phyloP scores from a whole-genome alignment of 208 protist species.

The Polymyxa betae region DNA sequence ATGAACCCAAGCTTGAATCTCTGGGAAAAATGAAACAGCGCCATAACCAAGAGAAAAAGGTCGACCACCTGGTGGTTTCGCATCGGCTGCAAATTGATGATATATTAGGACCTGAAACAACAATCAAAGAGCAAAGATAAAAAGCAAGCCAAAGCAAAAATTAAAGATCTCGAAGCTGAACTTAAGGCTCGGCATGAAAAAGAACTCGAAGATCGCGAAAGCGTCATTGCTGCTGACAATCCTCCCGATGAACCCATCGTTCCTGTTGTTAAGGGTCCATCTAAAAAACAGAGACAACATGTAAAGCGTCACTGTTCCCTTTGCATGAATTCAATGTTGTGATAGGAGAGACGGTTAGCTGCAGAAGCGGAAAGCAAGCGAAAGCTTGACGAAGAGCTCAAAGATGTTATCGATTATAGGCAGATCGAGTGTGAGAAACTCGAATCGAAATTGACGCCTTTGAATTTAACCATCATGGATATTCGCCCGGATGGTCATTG shows the following conservation, averaged over 20 bases:
- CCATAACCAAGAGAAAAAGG: too few species aligned
- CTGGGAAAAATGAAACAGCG: too few species aligned
- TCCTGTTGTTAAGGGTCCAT: background rate
- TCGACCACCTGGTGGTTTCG: too few species aligned
- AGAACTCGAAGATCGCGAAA: background rate
- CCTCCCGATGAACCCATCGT: background rate
- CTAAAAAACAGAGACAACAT: background rate
- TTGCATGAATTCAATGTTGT: background rate
- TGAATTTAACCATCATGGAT: background rate
- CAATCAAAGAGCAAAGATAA: too few species aligned
- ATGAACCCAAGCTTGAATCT: too few species aligned
- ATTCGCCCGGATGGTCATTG: background rate
- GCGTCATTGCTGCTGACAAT: background rate
- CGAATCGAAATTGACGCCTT: background rate
- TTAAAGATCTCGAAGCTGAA: slow-evolving; percentile 3
- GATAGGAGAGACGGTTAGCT: background rate
- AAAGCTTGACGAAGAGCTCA: background rate
- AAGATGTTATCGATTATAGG: background rate
- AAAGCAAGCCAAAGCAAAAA: background rate
- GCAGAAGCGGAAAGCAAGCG: background rate
- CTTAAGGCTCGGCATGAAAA: background rate
- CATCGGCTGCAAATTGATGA: too few species aligned
- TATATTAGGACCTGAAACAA: too few species aligned
- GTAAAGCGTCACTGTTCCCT: background rate
- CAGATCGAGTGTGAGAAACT: background rate